phyloP scores from a whole-genome alignment of 495 filamentous ascomycete species.

The Aspergillus coremiiformis region DNA sequence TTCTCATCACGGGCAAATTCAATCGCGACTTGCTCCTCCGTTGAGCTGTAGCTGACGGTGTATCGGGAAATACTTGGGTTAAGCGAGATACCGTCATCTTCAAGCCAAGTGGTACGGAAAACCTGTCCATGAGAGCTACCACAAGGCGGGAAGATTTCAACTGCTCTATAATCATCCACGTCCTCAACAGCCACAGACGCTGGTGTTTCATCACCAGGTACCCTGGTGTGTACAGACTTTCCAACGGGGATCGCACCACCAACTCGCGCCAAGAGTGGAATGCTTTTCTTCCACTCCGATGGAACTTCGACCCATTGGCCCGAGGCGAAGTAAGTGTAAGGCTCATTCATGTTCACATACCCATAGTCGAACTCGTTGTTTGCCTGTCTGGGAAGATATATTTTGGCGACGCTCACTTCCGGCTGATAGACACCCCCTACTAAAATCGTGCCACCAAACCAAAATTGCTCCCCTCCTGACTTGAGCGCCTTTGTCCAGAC shows the following conservation, averaged over 20 bases:
- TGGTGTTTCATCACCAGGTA: constrained; percentile 47
- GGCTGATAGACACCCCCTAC: constrained; percentile 59
- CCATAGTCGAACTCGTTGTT: constrained; percentile 39
- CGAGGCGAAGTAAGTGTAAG: constrained; percentile 49
- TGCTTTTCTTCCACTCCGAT: constrained; percentile 51
- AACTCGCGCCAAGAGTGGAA: constrained; percentile 55
- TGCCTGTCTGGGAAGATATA: constrained; percentile 53
- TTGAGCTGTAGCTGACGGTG: constrained; percentile 39
- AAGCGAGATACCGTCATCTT: constrained; percentile 56
- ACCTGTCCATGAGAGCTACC: constrained; percentile 26
- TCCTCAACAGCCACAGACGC: constrained; percentile 43
- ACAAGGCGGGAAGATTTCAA: constrained; percentile 57
- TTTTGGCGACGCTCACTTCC: constrained; percentile 39
- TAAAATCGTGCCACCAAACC: constrained; percentile 60
- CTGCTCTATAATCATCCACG: constrained; percentile 53
- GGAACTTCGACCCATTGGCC: constrained; percentile 55
- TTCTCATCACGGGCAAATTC: constrained; percentile 31
- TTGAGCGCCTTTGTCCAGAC: constrained; percentile 52
- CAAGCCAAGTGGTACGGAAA: constrained; percentile 48
- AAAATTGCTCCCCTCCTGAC: constrained; percentile 59
- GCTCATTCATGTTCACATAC: constrained; percentile 54
- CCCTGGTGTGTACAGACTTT: constrained; percentile 47
- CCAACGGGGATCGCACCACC: constrained; percentile 54
- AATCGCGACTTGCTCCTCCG: constrained; percentile 35
- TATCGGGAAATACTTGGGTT: constrained; percentile 35